Conservation (phyloP, 2,329 filamentous ascomycete genomes). For the Capronia epimyces region DNA sequence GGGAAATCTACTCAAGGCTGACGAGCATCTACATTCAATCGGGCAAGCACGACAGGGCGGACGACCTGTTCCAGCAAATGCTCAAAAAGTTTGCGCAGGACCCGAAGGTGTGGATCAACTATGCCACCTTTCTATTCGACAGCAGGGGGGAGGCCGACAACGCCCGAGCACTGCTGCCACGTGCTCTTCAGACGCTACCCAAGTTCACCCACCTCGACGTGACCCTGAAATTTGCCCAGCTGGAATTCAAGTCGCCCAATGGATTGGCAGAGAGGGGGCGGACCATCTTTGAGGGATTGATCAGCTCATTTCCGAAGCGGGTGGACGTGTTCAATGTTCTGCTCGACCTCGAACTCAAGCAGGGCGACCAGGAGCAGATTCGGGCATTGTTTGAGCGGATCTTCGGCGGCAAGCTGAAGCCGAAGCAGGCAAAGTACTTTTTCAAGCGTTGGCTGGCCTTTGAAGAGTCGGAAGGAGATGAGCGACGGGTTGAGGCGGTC, state of each 20-base stretch:
- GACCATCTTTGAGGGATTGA: slow-evolving; percentile 85
- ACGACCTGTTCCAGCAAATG: slow-evolving; percentile 78
- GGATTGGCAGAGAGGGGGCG: slow-evolving; percentile 86
- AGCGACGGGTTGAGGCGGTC: slow-evolving; percentile 65
- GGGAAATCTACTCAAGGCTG: slow-evolving; percentile 82
- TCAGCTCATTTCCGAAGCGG: slow-evolving; percentile 80
- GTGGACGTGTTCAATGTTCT: slow-evolving; percentile 91
- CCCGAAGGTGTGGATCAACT: slow-evolving; percentile 84
- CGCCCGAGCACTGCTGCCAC: slow-evolving; percentile 69
- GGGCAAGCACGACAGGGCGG: slow-evolving; percentile 77
- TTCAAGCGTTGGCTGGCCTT: slow-evolving; percentile 90
- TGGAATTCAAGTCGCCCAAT: slow-evolving; percentile 80
- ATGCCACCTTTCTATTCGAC: slow-evolving; percentile 85
- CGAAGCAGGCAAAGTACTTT: slow-evolving; percentile 75
- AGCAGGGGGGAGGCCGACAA: slow-evolving; percentile 64
- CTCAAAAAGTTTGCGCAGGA: slow-evolving; percentile 80
- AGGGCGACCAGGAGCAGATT: slow-evolving; percentile 57
- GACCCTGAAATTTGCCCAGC: slow-evolving; percentile 79
- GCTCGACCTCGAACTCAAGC: slow-evolving; percentile 71
- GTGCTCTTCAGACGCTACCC: slow-evolving; percentile 78
- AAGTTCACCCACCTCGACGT: slow-evolving; percentile 64
- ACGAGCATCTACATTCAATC: slow-evolving; percentile 94
- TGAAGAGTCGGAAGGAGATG: slow-evolving; percentile 65
- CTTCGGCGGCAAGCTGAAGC: slow-evolving; percentile 59
- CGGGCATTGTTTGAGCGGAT: slow-evolving; percentile 79